Evolutionary conservation across 768 basidiomycete species (phyloP).

Genomic region (Boletus rufocinnamomeus): DNA sequence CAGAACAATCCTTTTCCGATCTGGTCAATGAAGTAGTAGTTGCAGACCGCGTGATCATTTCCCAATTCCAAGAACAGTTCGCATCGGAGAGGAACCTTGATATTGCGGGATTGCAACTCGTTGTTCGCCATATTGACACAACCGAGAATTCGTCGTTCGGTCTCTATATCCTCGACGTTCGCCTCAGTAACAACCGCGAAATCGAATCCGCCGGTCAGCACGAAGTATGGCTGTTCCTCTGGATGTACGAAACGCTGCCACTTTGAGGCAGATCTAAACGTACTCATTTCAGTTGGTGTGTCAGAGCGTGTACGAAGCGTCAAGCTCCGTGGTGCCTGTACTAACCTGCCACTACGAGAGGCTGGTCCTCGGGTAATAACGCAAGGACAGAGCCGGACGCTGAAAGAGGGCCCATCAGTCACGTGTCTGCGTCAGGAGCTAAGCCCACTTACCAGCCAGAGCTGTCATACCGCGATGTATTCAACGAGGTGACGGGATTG

Average conservation of each 20-base stretch:
- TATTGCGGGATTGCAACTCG: slow-evolving; percentile 30
- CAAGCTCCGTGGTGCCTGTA: background rate
- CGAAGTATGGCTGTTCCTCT: slow-evolving; percentile 61
- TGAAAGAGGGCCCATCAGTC: slow-evolving; percentile 2
- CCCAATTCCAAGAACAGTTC: slow-evolving; percentile 56
- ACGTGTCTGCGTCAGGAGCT: background rate
- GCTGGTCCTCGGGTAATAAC: slow-evolving; percentile 14
- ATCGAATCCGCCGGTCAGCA: slow-evolving; percentile 13
- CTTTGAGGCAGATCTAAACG: background rate
- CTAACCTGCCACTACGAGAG: slow-evolving; percentile 8
- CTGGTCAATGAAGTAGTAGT: slow-evolving; percentile 61
- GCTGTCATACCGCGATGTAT: slow-evolving; percentile 16
- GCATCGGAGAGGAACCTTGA: slow-evolving; percentile 37
- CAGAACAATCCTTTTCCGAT: slow-evolving; percentile 51
- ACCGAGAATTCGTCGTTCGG: slow-evolving; percentile 36
- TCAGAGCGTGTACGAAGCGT: background rate
- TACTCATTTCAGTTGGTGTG: slow-evolving; percentile 2
- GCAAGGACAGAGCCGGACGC: slow-evolving; percentile 13
- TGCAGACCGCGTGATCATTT: slow-evolving; percentile 42
- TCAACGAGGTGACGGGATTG: slow-evolving; percentile 21
- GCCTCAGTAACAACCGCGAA: slow-evolving; percentile 56
- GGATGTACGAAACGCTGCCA: slow-evolving; percentile 58
- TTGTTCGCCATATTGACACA: slow-evolving; percentile 42
- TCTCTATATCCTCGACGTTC: slow-evolving; percentile 43
- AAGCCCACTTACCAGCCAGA: slow-evolving; percentile 1